A percentile compares a stretch with the other conserved stretches of the same genome.
Conservation (phyloP, 2,329 filamentous ascomycete species). For the Tolypocladium album region DNA sequence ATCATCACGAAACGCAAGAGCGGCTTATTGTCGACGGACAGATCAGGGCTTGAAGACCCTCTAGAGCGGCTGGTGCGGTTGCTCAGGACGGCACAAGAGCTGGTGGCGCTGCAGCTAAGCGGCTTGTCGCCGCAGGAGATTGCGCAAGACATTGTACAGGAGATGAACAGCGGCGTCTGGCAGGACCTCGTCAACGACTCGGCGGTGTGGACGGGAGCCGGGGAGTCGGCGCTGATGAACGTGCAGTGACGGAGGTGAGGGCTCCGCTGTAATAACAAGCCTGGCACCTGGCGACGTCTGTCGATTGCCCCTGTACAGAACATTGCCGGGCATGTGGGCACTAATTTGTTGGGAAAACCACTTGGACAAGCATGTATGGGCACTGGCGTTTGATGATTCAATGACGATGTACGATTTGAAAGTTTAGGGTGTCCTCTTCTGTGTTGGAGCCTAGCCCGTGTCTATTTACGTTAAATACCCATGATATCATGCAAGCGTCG, state of each 20-base stretch:
- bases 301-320: background rate
- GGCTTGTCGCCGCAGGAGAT: conserved; percentile 12
- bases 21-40: conserved; percentile 10
- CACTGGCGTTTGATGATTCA: background rate
- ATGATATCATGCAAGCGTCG: background rate
- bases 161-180: conserved; percentile 8
- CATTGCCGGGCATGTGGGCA: background rate
- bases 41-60: conserved; percentile 15
- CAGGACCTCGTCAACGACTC: conserved; percentile 8
- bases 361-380: background rate
- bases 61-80: conserved; percentile 20
- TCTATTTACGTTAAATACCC: background rate
- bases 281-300: background rate
- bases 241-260: background rate
- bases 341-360: background rate
- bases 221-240: background rate
- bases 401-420: background rate
- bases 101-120: conserved; percentile 18
- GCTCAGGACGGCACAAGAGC: conserved; percentile 17
- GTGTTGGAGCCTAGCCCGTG: background rate
- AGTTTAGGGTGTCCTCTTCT: background rate
- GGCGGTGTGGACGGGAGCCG: background rate
- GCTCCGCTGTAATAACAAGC: background rate
- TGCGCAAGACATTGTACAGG: conserved; percentile 7
- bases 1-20: conserved; percentile 18